Evolutionary conservation across 2,329 filamentous ascomycete genomes (phyloP).

Genomic region (Reticulascus tulasneorum): DNA sequence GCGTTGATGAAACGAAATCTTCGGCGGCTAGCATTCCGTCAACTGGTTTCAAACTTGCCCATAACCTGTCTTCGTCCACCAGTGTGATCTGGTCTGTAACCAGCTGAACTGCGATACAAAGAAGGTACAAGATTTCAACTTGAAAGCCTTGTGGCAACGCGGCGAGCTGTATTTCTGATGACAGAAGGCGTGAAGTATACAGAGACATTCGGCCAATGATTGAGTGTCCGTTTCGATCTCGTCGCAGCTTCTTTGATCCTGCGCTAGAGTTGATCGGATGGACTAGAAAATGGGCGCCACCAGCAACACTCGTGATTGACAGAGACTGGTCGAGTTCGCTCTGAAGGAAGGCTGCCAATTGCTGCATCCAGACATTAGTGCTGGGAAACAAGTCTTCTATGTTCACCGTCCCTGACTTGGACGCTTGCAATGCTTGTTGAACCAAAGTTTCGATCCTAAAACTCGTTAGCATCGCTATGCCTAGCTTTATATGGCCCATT

Average conservation of each 20-base stretch:
- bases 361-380: conserved; percentile 59
- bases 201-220: conserved; percentile 71
- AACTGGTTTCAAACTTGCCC: conserved; percentile 33
- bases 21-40: conserved; percentile 36
- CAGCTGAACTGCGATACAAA: conserved; percentile 47
- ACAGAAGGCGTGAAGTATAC: conserved; percentile 61
- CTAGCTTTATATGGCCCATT: conserved; percentile 10
- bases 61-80: conserved; percentile 40
- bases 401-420: conserved; percentile 27
- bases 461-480: conserved; percentile 10
- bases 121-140: conserved; percentile 47
- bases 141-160: conserved; percentile 37
- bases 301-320: conserved; percentile 69
- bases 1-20: conserved; percentile 37
- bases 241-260: conserved; percentile 34
- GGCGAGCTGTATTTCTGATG: conserved; percentile 32
- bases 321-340: conserved; percentile 57
- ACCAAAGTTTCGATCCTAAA: conserved; percentile 49
- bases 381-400: conserved; percentile 58
- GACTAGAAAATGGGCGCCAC: conserved; percentile 66
- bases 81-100: conserved; percentile 51
- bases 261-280: no score
- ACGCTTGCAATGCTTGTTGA: conserved; percentile 39
- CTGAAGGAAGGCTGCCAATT: conserved; percentile 54
- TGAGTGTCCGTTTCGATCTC: conserved; percentile 68